Evolutionary conservation across 2,329 filamentous ascomycete species (phyloP).

Genomic region (Aulographum hederae): DNA sequence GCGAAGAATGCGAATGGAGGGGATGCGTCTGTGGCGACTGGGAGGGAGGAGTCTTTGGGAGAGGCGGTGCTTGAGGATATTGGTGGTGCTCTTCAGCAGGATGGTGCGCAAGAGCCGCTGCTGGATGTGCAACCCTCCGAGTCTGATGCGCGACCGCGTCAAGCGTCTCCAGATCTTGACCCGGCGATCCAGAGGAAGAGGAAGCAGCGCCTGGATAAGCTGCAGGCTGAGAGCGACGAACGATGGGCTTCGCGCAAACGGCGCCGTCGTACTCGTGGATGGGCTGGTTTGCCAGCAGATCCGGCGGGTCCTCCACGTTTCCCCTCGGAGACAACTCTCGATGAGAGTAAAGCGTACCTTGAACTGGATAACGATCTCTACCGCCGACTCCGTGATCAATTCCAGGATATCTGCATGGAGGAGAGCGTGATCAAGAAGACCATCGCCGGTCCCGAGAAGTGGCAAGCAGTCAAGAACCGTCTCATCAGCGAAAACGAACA

Average conservation of each 20-base stretch:
- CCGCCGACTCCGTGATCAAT: constrained; percentile 43
- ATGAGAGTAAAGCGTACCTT: constrained; percentile 56
- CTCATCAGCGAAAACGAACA: constrained; percentile 47
- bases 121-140: not conserved
- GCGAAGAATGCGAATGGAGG: constrained; percentile 16
- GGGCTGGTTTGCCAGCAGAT: constrained; percentile 49
- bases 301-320: constrained; percentile 53
- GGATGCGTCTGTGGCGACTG: not conserved
- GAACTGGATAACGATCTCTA: constrained; percentile 46
- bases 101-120: too few species aligned
- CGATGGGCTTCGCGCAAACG: constrained; percentile 39
- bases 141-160: not conserved
- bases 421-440: constrained; percentile 58
- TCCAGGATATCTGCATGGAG: constrained; percentile 51
- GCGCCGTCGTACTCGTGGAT: constrained; percentile 48
- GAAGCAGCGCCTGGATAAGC: constrained; percentile 32
- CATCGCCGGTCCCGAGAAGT: constrained; percentile 50
- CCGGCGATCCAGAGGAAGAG: constrained; percentile 24
- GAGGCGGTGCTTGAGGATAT: constrained; percentile 11
- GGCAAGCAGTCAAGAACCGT: constrained; percentile 51
- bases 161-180: not conserved
- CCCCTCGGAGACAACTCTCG: constrained; percentile 65
- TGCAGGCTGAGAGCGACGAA: constrained; percentile 42
- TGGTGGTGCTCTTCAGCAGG: too few species aligned
- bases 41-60: too few species aligned